Base-by-base conservation (phyloP, 2,329 filamentous ascomycete species). In the Botrytis squamosa region DNA sequence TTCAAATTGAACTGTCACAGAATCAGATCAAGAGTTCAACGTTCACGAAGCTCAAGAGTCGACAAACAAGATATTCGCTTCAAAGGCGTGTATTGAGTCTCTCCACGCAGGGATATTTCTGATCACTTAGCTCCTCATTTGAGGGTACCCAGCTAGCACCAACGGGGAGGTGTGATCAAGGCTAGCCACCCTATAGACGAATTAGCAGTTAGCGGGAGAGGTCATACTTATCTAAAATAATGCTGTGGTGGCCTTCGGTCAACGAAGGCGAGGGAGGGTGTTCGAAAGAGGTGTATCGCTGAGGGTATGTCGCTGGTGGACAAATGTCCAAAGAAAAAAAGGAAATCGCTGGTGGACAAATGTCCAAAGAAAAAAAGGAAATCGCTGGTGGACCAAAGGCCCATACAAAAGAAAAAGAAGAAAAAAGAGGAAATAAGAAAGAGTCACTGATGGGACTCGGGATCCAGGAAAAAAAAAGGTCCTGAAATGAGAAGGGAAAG, bases 51-150 rank as follows among this genome's bases (percentile, higher is more conserved):
- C n/a, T 8, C 52, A 57, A 57, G 0, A 57, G 2, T 57, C n/a
- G 52, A 18, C n/a, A 4, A 29, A 29, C 52, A 4, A 29, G 52
- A 18, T 3, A 29, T 57, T 57, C n/a, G 52, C n/a, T 33, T 57
- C 52, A 29, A 9, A 57, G 4, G 52, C n/a, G 16, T 29, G n/a
- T 57, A 29, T 57, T 29, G 7, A 29, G 14, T 6, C 7, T 29
- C 14, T 57, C 8, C 14, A 9, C 16, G 6, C 25, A 42, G 12
- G 38, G 2, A 29, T 12, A 38, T 6, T n/a, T 63, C 16, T 63
- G 60, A 63, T 63, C 60, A 42, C 60, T 63, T 40, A 63, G 60
- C 60, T 63, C 36, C 38, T 63, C 60, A 63, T n/a, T 63, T 63
- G 60, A 63, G 25, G 36, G n/a, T 63, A 42, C 25, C 60, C 60